A percentile compares a stretch with the other conserved stretches of the same genome.
Conservation (phyloP, 2,329 filamentous ascomycete genomes). For the Aspergillus oerlinghausenensis region DNA sequence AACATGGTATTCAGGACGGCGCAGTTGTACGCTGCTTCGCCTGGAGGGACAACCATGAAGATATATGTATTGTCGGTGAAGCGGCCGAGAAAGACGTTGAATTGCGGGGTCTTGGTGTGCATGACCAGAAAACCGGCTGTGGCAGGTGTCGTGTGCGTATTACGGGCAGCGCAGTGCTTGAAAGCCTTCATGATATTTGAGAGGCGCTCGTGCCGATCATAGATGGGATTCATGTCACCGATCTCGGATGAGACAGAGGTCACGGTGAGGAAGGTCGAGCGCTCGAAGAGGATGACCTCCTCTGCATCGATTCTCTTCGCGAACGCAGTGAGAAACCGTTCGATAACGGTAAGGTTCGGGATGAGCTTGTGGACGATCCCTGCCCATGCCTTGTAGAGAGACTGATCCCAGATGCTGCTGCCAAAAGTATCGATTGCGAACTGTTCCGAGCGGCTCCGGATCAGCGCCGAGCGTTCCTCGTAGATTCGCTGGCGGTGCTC, state of each 20-base stretch:
- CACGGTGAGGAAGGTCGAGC: constrained; percentile 94
- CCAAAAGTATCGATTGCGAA: constrained; percentile 83
- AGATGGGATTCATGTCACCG: constrained; percentile 76
- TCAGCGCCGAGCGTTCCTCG: constrained; percentile 72
- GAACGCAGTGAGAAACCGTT: constrained; percentile 75
- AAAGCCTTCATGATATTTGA: constrained; percentile 98
- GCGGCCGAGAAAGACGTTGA: constrained; percentile 91
- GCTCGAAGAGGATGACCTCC: constrained; percentile 90
- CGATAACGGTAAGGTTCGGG: constrained; percentile 86
- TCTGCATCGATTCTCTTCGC: constrained; percentile 85
- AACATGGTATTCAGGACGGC: constrained; percentile 87
- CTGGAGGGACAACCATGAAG: constrained; percentile 83
- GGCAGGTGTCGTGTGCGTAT: constrained; percentile 41
- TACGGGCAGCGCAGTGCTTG: constrained; percentile 66
- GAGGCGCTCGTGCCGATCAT: constrained; percentile 89
- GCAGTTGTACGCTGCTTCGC: constrained; percentile 85
- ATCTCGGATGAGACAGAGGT: constrained; percentile 77
- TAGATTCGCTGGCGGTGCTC: constrained; percentile 76
- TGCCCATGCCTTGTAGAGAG: constrained; percentile 95
- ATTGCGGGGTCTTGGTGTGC: constrained; percentile 53
- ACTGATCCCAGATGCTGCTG: constrained; percentile 98
- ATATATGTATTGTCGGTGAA: constrained; percentile 98
- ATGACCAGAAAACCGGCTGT: constrained; percentile 43
- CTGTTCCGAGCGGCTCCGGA: constrained; percentile 67
- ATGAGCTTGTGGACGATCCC: constrained; percentile 96